Evolutionary conservation across 768 basidiomycete genomes (phyloP), one percentile per base, ranked within the genome.

Genomic region (Podaxis rugospora): DNA sequence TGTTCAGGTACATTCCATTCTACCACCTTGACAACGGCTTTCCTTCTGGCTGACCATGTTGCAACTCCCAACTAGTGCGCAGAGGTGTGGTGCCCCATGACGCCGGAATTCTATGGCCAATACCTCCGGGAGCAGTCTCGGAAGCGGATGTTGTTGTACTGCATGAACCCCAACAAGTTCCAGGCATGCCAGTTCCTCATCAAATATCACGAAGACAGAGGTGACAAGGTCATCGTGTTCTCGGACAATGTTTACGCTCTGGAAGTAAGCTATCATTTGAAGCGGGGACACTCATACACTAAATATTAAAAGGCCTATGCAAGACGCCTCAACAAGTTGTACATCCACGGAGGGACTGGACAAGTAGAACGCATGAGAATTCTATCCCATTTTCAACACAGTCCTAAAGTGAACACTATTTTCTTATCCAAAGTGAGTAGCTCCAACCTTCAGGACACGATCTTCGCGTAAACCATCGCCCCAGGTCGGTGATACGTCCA

Each of bases 81-180:
- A 14, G 97, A 99, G 74, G 97, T 99, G 6, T 99, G 97, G 97
- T 99, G 97, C 71, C 93, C 93, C 16, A 98, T 99, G 97, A 96
- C 97, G 18, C 96, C 97, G 4, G 95, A 98, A 71, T 99, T 99
- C 72, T 99, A 98, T 73, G 87, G 93, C 65, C 95, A 99, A 75
- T 99, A 99, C 71, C 83, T 99, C 65, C 82, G 92, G 63, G 92
- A 95, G 72, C 89, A 92, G 70, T 92, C 92, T 36, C 83, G 97
- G 62, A 95, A 96, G 73, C 87, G 92, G 65, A 97, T 97, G 86
- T 80, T 99, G 44, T 79, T 99, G 5, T 98, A 98, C 70, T 98
- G 94, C 82, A 99, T 98, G 97, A 99, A 99, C 70, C 97, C 97
- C 13, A 93, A 92, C 71, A 99, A 99, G 78, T 98, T 99, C 74